Evolutionary conservation across 2,329 filamentous ascomycete genomes (phyloP).

Genomic region (Leptosphaerulina australis): DNA sequence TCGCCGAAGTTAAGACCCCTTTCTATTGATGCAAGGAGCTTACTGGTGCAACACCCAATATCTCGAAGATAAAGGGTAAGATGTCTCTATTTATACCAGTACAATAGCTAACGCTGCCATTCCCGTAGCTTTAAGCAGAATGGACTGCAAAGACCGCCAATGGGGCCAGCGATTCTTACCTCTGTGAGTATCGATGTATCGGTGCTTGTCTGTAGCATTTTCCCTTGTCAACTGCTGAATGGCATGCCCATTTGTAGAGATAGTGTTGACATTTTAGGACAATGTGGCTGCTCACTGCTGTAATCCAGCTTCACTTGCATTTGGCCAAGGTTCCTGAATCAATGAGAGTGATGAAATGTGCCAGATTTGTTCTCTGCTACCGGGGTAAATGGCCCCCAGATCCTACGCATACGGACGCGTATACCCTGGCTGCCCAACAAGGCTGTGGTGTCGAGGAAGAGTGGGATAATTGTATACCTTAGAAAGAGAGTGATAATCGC

Average conservation of each 20-base stretch:
- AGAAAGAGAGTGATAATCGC: background rate
- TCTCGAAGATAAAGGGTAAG: too few species aligned
- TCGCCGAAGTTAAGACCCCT: too few species aligned
- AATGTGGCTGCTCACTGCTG: constrained; percentile 31
- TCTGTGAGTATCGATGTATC: too few species aligned
- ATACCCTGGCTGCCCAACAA: constrained; percentile 11
- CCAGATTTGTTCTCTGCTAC: constrained; percentile 4
- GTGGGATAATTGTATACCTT: constrained; percentile 15
- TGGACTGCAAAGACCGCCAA: too few species aligned
- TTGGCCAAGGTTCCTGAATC: background rate
- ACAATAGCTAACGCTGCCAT: too few species aligned
- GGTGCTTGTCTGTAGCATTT: too few species aligned
- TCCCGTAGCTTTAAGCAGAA: too few species aligned
- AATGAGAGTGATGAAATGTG: background rate
- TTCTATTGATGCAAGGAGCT: too few species aligned
- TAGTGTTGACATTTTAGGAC: background rate
- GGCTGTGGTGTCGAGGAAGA: constrained; percentile 14
- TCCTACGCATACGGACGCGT: background rate
- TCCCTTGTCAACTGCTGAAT: too few species aligned
- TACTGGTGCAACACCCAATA: too few species aligned
- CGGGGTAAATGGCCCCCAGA: constrained; percentile 1
- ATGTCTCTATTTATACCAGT: too few species aligned
- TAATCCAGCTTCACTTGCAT: constrained; percentile 25
- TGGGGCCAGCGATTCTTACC: too few species aligned
- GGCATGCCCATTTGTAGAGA: background rate